A percentile compares a stretch with the other conserved stretches of the same genome.
Evolutionary conservation across 495 filamentous ascomycete genomes (phyloP).

Genomic region (Elaphomyces granulatus): DNA sequence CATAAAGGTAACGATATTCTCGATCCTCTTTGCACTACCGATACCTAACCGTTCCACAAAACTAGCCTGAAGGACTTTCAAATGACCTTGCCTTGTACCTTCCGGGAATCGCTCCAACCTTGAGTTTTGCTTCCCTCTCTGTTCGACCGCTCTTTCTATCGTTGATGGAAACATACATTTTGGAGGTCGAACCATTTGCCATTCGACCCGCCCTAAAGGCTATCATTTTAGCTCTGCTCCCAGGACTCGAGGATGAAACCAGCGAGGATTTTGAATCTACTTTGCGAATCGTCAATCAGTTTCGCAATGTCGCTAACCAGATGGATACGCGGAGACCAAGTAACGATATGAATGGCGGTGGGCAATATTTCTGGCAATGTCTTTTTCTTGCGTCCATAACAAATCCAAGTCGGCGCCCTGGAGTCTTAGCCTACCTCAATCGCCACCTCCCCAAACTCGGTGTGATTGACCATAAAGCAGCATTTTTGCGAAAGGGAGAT

Average conservation of each 20-base stretch:
- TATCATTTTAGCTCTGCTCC: slow-evolving; percentile 69
- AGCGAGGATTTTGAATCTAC: slow-evolving; percentile 94
- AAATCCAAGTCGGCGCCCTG: slow-evolving; percentile 64
- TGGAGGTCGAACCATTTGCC: slow-evolving; percentile 50
- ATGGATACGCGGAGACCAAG: slow-evolving; percentile 28
- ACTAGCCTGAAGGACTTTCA: slow-evolving; percentile 52
- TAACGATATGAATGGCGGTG: slow-evolving; percentile 41
- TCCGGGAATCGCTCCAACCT: slow-evolving; percentile 70
- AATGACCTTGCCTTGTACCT: slow-evolving; percentile 75
- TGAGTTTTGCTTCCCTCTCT: slow-evolving; percentile 86
- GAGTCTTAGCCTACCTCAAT: slow-evolving; percentile 70
- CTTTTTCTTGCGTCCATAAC: slow-evolving; percentile 90
- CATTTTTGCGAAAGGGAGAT: slow-evolving; percentile 15
- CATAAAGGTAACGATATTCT: slow-evolving; percentile 16
- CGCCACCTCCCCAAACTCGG: slow-evolving; percentile 67
- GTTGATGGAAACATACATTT: slow-evolving; percentile 66
- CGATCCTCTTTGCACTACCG: not conserved
- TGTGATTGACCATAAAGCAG: slow-evolving; percentile 21
- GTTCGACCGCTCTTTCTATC: slow-evolving; percentile 72
- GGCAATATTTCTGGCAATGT: slow-evolving; percentile 96
- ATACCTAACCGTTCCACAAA: not conserved
- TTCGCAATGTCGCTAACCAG: slow-evolving; percentile 51
- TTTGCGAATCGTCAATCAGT: slow-evolving; percentile 57
- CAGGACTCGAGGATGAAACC: slow-evolving; percentile 88
- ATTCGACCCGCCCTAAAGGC: slow-evolving; percentile 82